Base-by-base conservation (phyloP, 108 stramenopile genomes). In the Cylindrotheca closterium region DNA sequence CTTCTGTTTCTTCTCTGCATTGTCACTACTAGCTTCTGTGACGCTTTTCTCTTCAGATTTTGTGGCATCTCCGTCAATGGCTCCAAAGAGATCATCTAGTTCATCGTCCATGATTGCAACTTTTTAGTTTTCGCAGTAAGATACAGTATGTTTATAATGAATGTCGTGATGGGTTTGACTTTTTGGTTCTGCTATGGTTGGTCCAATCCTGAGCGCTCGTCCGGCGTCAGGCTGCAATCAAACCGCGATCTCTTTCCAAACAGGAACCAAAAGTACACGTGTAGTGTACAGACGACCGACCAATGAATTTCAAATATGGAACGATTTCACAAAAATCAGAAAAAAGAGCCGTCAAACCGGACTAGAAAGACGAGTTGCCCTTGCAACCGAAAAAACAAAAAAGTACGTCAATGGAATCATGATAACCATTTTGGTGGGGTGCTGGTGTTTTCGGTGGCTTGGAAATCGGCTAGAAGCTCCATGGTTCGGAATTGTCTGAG, bases 21-120 rank as follows among this genome's bases (percentile, higher is more conserved):
- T 19, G 26, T 63, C 53, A n/a, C n/a, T n/a, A n/a, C n/a, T n/a
- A 8, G 19, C 17, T 26, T 15, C 5, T n/a, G 23, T 28, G 15
- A 42, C 37, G 0, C 25, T 50, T 58, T 29, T 24, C 17, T 51
- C 27, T 68, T 30, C 66, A 22, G n/a, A 19, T 21, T 56, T 33
- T 33, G 47, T 55, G 28, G 24, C 79, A 29, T 81, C 79, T 50
- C 88, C 92, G 48, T 93, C 92, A 56, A 93, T 84, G 66, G 92
- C 92, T 27, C 92, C 92, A 59, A 93, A 93, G 18, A 93, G 74
- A 63, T 80, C 92, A 47, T 93, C 88, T 21, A 93, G 70, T 47
- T 84, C 85, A 30, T 86, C 90, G 31, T 83, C 74, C 87, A 87
- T 90, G 47, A 10, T 60, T 42, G 7, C 37, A 42, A 42, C 7